Evolutionary conservation across 345 rosid species (phyloP).

Genomic region (Melaleuca quinquenervia): DNA sequence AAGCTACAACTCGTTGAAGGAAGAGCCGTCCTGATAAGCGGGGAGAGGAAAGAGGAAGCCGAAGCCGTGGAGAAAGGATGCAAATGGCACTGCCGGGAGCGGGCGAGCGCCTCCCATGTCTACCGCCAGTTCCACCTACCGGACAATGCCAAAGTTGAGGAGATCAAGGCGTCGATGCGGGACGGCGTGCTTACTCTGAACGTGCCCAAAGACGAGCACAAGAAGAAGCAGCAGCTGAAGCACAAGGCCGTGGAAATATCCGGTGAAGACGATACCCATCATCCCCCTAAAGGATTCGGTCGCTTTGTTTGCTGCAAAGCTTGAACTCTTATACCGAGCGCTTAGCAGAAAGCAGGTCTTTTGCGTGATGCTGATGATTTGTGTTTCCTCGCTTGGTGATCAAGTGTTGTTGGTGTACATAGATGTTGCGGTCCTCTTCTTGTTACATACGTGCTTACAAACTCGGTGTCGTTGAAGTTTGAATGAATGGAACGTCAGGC

Average conservation of each 20-base stretch:
- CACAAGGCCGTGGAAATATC: constrained; percentile 11
- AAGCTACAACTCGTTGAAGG: constrained; percentile 17
- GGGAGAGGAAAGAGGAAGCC: constrained; percentile 8
- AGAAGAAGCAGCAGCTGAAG: not conserved
- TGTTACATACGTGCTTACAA: not conserved
- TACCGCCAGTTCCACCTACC: constrained; percentile 22
- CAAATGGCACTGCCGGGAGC: constrained; percentile 33
- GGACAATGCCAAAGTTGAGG: constrained; percentile 18
- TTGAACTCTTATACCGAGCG: not conserved
- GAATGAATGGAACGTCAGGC: not conserved
- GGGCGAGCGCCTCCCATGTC: not conserved
- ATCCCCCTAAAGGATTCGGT: not conserved
- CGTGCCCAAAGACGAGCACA: constrained; percentile 14
- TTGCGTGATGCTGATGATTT: not conserved
- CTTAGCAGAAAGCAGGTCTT: not conserved
- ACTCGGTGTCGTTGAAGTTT: not conserved
- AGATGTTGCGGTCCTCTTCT: not conserved
- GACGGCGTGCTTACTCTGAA: constrained; percentile 21
- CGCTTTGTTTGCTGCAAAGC: constrained; percentile 32
- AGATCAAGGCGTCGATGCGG: constrained; percentile 24
- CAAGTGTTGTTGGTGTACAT: not conserved
- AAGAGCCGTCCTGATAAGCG: constrained; percentile 8
- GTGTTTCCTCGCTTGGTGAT: not conserved
- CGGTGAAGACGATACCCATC: constrained; percentile 8
- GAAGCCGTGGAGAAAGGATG: not conserved